Base-by-base conservation (phyloP, 805 yeast genomes). In the Cyberlindnera amylophila region DNA sequence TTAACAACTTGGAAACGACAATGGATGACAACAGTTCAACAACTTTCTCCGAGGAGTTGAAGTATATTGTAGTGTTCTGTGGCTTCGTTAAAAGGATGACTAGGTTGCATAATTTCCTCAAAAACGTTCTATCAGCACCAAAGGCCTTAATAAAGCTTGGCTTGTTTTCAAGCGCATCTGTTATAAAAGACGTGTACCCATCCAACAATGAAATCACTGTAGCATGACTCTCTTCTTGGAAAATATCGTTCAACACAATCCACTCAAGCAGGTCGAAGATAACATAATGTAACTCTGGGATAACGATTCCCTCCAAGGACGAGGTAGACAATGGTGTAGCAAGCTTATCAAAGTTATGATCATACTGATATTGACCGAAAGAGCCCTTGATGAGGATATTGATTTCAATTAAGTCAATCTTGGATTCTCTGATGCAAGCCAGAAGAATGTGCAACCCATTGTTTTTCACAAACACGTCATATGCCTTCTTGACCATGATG, bases 371-470 rank as follows among this genome's bases (percentile, higher is more conserved):
- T 13, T 66, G 56, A 1, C 79, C 77, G 65, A 77, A 68, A 13
- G 72, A 64, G 6, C 77, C 71, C 39, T 72, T 55, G 52, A 75
- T 66, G 11, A 76, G 50, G 9, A 65, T 51, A 27, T 70, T 54
- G 10, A 71, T 16, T 33, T 50, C 54, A 28, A 42, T 33, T 37
- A 45, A 23, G 45, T 58, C 52, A 5, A 80, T 57, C 31, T 69
- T 69, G 45, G 71, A 69, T 50, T 75, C 71, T 49, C 70, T 59
- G 38, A 82, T 46, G 36, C 66, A 61, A 42, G 67, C 70, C 3
- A 74, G 69, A 40, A 76, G 58, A 9, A 74, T 71, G 39, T 66
- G 70, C 21, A 75, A 59, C 0, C 88, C 87, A 39, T 70, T 69
- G 41, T 70, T 74, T 8, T 68, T 70, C 26, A 71, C 65, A 47